phyloP scores from a whole-genome alignment of 371 early-diverging fungal species.

The Lichtheimia corymbifera region DNA sequence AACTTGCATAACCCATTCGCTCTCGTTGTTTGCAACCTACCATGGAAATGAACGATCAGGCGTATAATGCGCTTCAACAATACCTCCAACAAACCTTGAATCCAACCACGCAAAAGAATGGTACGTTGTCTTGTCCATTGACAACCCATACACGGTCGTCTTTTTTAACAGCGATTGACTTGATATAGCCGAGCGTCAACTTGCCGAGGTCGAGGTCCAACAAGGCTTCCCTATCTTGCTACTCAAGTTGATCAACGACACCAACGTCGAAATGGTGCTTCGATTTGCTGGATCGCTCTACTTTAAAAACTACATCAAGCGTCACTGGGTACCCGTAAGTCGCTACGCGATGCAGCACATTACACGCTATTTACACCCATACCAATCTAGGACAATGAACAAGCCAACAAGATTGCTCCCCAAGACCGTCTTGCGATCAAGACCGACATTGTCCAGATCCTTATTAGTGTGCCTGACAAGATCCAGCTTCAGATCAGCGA shows the following conservation, averaged over 20 bases:
- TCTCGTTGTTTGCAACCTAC: not conserved
- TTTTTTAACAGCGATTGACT: not conserved
- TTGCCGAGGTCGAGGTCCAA: conserved; percentile 64
- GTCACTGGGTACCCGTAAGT: conserved; percentile 82
- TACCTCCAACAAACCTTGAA: conserved; percentile 79
- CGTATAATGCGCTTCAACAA: conserved; percentile 63
- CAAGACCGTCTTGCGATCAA: conserved; percentile 85
- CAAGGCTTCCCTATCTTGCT: conserved; percentile 77
- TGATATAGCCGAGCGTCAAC: conserved; percentile 62
- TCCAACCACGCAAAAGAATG: conserved; percentile 75
- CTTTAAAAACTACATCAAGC: conserved; percentile 94
- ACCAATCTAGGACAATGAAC: conserved; percentile 49
- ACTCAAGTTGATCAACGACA: conserved; percentile 68
- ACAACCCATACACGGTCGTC: not conserved
- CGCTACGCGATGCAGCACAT: not conserved
- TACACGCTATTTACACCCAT: conserved; percentile 3
- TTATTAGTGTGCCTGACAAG: conserved; percentile 78
- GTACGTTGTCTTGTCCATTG: conserved; percentile 36
- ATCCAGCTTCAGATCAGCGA: conserved; percentile 92
- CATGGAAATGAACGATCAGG: conserved; percentile 60
- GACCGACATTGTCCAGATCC: conserved; percentile 76
- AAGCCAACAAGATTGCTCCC: conserved; percentile 55
- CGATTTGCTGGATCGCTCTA: conserved; percentile 85
- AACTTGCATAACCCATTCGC: too few relatives aligned
- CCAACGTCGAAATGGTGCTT: conserved; percentile 54